phyloP scores from a whole-genome alignment of 495 filamentous ascomycete genomes.

The Lineolata rhizophorae region DNA sequence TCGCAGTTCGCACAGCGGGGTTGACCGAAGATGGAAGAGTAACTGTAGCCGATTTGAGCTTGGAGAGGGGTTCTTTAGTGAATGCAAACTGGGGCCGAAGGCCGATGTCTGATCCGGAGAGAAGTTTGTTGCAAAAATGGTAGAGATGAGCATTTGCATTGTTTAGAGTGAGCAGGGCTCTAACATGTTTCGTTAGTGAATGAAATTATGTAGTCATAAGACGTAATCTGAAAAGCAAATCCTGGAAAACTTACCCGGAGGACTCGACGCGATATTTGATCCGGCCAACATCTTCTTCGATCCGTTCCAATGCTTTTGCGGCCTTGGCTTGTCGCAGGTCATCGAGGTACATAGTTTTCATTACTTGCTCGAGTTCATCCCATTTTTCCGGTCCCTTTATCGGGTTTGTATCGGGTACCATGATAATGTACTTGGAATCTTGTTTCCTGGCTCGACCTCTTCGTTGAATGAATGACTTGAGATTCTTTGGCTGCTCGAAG shows the following conservation, averaged over 20 bases:
- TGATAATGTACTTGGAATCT: conserved; percentile 47
- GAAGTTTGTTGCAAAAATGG: conserved; percentile 57
- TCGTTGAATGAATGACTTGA: conserved; percentile 78
- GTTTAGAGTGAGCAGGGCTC: conserved; percentile 51
- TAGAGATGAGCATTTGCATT: conserved; percentile 54
- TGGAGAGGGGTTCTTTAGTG: conserved; percentile 9
- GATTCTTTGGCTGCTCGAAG: conserved; percentile 49
- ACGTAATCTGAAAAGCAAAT: conserved; percentile 5
- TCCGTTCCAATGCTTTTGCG: conserved; percentile 16
- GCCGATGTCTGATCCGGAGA: conserved; percentile 30
- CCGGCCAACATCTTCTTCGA: conserved; percentile 31
- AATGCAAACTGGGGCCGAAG: conserved; percentile 27
- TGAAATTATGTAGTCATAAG: no score
- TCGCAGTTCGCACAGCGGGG: conserved; percentile 30
- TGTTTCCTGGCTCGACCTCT: conserved; percentile 60
- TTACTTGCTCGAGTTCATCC: conserved; percentile 41
- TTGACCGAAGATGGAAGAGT: conserved; percentile 52
- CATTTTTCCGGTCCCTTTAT: conserved; percentile 26
- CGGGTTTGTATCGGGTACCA: conserved; percentile 26
- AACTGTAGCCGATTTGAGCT: conserved; percentile 30
- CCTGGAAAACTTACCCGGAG: conserved; percentile 28
- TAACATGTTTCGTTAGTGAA: no score
- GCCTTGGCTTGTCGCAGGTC: conserved; percentile 32
- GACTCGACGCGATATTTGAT: conserved; percentile 25
- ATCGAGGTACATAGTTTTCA: conserved; percentile 55